Evolutionary conservation across 257 asterid genomes (phyloP).

Genomic region (Capsicum rhomboideum): DNA sequence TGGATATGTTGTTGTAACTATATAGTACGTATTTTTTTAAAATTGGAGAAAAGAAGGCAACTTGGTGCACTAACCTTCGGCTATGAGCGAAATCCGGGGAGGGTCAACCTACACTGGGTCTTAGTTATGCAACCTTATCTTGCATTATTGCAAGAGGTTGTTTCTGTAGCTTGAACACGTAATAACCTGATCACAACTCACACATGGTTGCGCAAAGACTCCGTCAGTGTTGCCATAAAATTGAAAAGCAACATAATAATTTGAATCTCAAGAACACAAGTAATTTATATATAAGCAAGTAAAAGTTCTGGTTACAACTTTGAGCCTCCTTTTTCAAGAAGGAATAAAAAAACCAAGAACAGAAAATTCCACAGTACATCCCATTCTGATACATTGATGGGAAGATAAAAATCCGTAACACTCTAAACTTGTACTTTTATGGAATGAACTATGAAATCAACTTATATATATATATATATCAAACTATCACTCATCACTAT

Average conservation of each 20-base stretch:
- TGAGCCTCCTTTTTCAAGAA: neutral
- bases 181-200: too few species aligned
- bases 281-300: neutral
- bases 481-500: neutral
- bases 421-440: neutral
- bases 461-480: neutral
- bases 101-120: neutral
- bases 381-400: neutral
- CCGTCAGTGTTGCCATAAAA: too few species aligned
- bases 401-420: neutral
- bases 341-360: neutral
- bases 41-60: neutral
- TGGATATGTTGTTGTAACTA: too few species aligned
- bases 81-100: neutral
- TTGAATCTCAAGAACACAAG: neutral
- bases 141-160: neutral
- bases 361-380: neutral
- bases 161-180: neutral
- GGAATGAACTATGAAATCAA: neutral
- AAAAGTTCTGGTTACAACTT: neutral
- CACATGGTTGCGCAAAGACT: too few species aligned
- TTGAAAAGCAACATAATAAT: neutral
- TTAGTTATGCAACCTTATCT: neutral
- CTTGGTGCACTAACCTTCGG: neutral
- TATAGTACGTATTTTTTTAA: neutral